Evolutionary conservation across 2,329 filamentous ascomycete genomes (phyloP).

Genomic region (Fusarium albidum): DNA sequence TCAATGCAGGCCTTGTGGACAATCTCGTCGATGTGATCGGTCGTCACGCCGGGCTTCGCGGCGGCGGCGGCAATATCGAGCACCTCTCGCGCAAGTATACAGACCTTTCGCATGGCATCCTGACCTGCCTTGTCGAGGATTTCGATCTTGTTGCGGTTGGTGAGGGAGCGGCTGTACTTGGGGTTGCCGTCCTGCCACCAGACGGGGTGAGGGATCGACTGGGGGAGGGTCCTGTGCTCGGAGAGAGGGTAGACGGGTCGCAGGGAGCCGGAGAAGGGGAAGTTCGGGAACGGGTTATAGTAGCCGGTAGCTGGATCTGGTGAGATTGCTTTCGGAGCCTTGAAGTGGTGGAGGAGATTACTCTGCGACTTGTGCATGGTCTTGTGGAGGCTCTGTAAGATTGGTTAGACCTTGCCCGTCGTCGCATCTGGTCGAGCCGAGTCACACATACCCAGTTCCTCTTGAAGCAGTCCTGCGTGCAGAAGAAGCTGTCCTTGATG

Average conservation of each 20-base stretch:
- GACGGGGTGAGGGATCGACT: constrained; percentile 83
- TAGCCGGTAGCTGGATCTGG: constrained; percentile 88
- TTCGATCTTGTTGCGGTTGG: constrained; percentile 81
- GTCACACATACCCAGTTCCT: constrained; percentile 84
- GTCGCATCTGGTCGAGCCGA: constrained; percentile 8
- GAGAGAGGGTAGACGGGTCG: constrained; percentile 90
- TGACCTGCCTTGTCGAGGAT: constrained; percentile 82
- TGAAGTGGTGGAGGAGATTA: constrained; percentile 76
- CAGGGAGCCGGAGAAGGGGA: constrained; percentile 80
- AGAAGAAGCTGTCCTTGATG: constrained; percentile 92
- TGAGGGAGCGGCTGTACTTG: constrained; percentile 65
- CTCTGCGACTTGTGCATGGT: constrained; percentile 73
- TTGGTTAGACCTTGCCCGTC: constrained; percentile 23
- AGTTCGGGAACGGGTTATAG: constrained; percentile 93
- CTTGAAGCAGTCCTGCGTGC: constrained; percentile 99
- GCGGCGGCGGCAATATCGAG: constrained; percentile 89
- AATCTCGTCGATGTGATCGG: constrained; percentile 92
- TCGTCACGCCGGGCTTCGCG: constrained; percentile 89
- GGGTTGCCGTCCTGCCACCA: constrained; percentile 87
- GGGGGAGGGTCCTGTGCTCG: constrained; percentile 74
- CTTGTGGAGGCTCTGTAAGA: constrained; percentile 79
- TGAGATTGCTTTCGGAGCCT: constrained; percentile 85
- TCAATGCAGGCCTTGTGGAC: constrained; percentile 96
- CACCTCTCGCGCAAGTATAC: constrained; percentile 86
- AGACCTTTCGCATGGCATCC: constrained; percentile 93